Base-by-base conservation (phyloP, 768 basidiomycete species). In the Multifurca ochricompacta region DNA sequence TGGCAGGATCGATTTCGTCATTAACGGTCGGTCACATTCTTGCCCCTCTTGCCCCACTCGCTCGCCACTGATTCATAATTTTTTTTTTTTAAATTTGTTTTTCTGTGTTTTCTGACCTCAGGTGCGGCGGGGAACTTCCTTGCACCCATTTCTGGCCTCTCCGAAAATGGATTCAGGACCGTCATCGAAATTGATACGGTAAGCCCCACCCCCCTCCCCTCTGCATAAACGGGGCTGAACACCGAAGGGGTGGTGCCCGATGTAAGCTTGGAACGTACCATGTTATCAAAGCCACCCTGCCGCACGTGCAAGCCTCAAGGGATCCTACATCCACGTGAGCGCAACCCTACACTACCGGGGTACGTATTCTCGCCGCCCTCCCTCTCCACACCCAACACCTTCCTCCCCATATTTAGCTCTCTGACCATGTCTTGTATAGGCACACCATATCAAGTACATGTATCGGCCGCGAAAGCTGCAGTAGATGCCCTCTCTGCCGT, bases 41-140 rank as follows among this genome's bases (percentile, higher is more conserved):
- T 46, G 28, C n/a, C 4, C 11, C 14, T 42, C 10, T 32, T 23
- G n/a, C 27, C 25, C 9, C 14, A 10, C 16, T 13, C 30, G 19
- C 32, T 19, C 19, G 30, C 35, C 45, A 23, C 23, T 16, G 21
- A n/a, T n/a, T n/a, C n/a, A n/a, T n/a, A n/a, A n/a, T n/a, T n/a
- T n/a, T n/a, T n/a, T n/a, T n/a, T n/a, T n/a, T n/a, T n/a, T n/a
- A n/a, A n/a, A n/a, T n/a, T n/a, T n/a, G n/a, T n/a, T n/a, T n/a
- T n/a, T n/a, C n/a, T n/a, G n/a, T n/a, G n/a, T n/a, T n/a, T n/a
- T n/a, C n/a, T n/a, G 34, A 9, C 43, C 23, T 16, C 57, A 92
- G 91, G 91, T 58, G 93, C 93, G 37, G 95, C 95, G 54, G 95
- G 95, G 3, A 99, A 98, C 72, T 99, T 97, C 72, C 75, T 99